Conservation (phyloP, 2,329 filamentous ascomycete species). For the Fusarium pilosicola region DNA sequence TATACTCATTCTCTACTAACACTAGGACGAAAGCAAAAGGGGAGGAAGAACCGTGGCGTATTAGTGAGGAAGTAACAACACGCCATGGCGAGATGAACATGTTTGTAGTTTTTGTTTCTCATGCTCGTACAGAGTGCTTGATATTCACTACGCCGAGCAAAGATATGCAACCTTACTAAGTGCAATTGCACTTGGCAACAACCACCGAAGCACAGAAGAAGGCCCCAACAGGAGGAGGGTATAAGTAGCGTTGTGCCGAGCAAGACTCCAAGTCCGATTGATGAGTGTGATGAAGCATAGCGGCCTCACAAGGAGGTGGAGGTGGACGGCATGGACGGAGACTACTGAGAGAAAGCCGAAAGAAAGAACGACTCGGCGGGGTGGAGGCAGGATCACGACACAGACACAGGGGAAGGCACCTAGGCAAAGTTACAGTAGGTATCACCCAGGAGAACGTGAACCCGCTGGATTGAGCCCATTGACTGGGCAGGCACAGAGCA, state of each 20-base stretch:
- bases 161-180: constrained; percentile 5
- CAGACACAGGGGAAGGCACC: constrained; percentile 13
- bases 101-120: not conserved
- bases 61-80: not conserved
- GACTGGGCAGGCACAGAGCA: constrained; percentile 24
- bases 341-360: constrained; percentile 15
- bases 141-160: not conserved
- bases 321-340: constrained; percentile 14
- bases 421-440: constrained; percentile 20
- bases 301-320: constrained; percentile 40
- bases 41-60: constrained; percentile 10
- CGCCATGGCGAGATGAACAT: not conserved
- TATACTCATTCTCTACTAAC: constrained; percentile 1
- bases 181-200: constrained; percentile 23
- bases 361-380: constrained; percentile 5
- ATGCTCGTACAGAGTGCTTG: not conserved
- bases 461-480: constrained; percentile 26
- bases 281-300: constrained; percentile 44
- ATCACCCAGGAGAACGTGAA: constrained; percentile 30
- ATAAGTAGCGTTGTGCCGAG: constrained; percentile 35
- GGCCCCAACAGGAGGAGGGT: constrained; percentile 40
- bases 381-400: constrained; percentile 9
- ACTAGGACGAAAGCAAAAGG: constrained; percentile 17
- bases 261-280: constrained; percentile 38
- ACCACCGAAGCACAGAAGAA: constrained; percentile 37